Base-by-base conservation (phyloP, 768 basidiomycete species). In the Agaricus subrufescens region DNA sequence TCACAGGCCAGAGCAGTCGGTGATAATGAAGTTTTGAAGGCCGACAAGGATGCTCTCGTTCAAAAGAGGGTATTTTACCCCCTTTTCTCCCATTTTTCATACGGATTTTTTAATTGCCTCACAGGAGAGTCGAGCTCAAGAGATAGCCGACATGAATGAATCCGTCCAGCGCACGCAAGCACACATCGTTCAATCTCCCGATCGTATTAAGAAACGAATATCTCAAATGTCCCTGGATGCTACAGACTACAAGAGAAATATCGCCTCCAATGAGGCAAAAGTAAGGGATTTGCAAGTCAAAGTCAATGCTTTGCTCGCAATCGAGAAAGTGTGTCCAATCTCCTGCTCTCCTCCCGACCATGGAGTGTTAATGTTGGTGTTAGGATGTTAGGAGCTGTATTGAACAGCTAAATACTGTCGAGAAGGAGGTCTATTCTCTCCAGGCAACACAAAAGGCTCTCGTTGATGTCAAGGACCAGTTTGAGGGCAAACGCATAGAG, bases 121-220 rank as follows among this genome's bases (percentile, higher is more conserved):
- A 10, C 31, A 86, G 84, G 86, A 89, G 73, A 75, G 69, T 56
- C 73, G 89, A 27, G 82, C 81, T 58, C 74, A 74, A 1, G 86
- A 91, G 49, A 77, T 85, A 9, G 73, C 80, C 6, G 75, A 77
- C 44, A 71, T 85, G 25, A 73, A 79, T 42, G 86, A 89, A 55
- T 74, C 77, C 45, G 85, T 91, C 59, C 71, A 73, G 11, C 82
- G 86, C 43, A 85, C 85, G 0, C 78, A 83, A 49, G 75, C 83
- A 29, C 84, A 93, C 27, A 87, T 97, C 59, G 93, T 97, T 3
- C 91, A 94, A 67, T 94, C 91, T 0, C 94, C 94, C 0, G 94
- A 96, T 46, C 81, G 94, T 45, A 88, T 96, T 61, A 89, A 87
- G 66, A 83, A 86, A 50, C 89, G 84, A 43, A 96, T 96, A 62